These are phyloP conservation scores for Mycena alexandri DNA, from an alignment of 768 basidiomycete species.

Conservation along the genomic window DNA sequence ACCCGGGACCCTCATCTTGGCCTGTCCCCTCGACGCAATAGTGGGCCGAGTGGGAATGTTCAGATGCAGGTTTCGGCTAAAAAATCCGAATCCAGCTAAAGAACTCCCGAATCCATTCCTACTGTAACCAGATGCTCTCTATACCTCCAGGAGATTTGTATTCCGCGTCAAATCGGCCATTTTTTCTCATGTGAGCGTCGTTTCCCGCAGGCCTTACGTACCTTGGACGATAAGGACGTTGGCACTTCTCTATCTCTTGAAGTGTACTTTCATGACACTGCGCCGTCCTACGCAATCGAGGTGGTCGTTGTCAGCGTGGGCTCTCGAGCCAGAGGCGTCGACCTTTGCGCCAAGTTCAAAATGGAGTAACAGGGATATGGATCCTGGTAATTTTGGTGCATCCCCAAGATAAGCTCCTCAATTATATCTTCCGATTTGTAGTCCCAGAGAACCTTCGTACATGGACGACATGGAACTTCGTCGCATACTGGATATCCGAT, in stretches of 20 bases:
- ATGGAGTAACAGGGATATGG: conserved; percentile 85
- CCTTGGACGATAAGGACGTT: background rate
- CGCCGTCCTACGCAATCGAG: conserved; percentile 22
- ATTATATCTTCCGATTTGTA: too few relatives aligned
- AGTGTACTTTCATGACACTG: conserved; percentile 26
- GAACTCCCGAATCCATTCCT: too few relatives aligned
- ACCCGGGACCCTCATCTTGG: too few relatives aligned
- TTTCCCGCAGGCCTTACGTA: conserved; percentile 3
- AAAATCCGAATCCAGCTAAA: too few relatives aligned
- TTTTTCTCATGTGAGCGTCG: too few relatives aligned
- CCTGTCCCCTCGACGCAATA: too few relatives aligned
- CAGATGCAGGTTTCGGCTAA: too few relatives aligned
- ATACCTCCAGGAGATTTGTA: too few relatives aligned
- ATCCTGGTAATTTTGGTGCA: conserved; percentile 52
- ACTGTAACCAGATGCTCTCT: too few relatives aligned
- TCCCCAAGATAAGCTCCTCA: too few relatives aligned
- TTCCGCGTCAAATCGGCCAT: too few relatives aligned
- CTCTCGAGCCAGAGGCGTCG: conserved; percentile 63
- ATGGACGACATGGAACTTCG: conserved; percentile 77
- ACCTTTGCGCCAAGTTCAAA: conserved; percentile 69
- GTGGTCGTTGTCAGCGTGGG: conserved; percentile 59
- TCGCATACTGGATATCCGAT: conserved; percentile 72
- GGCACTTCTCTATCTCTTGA: conserved; percentile 13
- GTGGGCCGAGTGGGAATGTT: too few relatives aligned
- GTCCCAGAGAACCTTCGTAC: conserved; percentile 71